phyloP scores from a whole-genome alignment of 108 stramenopile genomes.

The Stephanodiscus triporus region DNA sequence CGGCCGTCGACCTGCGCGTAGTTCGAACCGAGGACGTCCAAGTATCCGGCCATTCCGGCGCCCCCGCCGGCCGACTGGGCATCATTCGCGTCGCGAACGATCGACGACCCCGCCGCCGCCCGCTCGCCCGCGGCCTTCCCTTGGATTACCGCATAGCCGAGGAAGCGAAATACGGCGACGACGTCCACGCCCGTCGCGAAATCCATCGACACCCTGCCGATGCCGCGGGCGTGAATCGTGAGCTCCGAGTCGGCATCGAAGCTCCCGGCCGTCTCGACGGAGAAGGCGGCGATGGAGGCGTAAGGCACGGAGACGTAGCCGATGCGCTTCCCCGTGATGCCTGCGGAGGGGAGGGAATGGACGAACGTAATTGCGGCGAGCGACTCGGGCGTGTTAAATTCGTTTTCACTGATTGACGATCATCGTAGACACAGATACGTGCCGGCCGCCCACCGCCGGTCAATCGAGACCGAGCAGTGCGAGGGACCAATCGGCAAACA shows the following conservation, averaged over 20 bases:
- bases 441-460: too few relatives aligned
- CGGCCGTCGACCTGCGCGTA: constrained; percentile 38
- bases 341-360: constrained; percentile 1
- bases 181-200: constrained; percentile 47
- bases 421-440: too few relatives aligned
- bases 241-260: constrained; percentile 49
- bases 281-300: constrained; percentile 44
- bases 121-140: constrained; percentile 35
- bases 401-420: too few relatives aligned
- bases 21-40: constrained; percentile 59
- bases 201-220: constrained; percentile 42
- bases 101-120: constrained; percentile 11
- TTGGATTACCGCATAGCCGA: constrained; percentile 39
- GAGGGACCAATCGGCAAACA: not conserved
- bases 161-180: constrained; percentile 42
- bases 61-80: not conserved
- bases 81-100: constrained; percentile 8
- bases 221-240: constrained; percentile 40
- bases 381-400: not conserved
- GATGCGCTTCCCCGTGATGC: constrained; percentile 58
- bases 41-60: constrained; percentile 25
- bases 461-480: too few relatives aligned
- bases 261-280: constrained; percentile 53
- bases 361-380: not conserved
- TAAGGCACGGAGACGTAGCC: constrained; percentile 52